phyloP scores from a whole-genome alignment of 1,139 yeast genomes.

The Geotrichum restrictum region DNA sequence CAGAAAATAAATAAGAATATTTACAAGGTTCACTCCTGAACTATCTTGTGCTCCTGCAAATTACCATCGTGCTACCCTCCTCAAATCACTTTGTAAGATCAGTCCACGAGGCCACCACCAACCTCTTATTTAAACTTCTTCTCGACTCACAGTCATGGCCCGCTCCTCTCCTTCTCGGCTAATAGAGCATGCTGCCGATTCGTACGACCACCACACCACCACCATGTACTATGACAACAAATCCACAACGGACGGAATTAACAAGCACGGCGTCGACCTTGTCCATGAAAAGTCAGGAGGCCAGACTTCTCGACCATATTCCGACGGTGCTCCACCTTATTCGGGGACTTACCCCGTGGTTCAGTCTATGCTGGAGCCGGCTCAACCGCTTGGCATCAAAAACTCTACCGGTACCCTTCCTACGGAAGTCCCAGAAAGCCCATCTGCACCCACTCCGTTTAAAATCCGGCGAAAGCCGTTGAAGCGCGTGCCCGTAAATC shows the following conservation, averaged over 20 bases:
- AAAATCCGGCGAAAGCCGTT: slow-evolving; percentile 15
- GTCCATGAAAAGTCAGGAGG: background rate
- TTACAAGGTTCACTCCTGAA: too few relatives aligned
- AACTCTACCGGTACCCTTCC: background rate
- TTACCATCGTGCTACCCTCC: too few relatives aligned
- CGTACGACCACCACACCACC: background rate
- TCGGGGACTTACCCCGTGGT: background rate
- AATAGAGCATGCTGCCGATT: background rate
- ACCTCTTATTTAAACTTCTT: background rate
- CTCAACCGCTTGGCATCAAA: background rate
- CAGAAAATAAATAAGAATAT: too few relatives aligned
- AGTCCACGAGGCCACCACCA: too few relatives aligned
- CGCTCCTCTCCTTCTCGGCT: background rate
- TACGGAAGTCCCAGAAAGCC: background rate
- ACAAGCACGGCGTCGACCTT: background rate
- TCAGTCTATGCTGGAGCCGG: background rate
- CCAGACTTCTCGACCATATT: background rate
- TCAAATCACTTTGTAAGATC: too few relatives aligned
- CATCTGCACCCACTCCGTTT: background rate
- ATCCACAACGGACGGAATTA: background rate
- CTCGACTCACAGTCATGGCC: background rate
- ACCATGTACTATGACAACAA: slow-evolving; percentile 1
- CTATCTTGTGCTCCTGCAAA: too few relatives aligned
- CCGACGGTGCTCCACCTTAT: background rate
- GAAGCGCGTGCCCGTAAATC: slow-evolving; percentile 15